Percentiles rank a stretch among this genome's conserved stretches.
phyloP scores from a whole-genome alignment of 768 basidiomycete species.

The Hortiboletus flavorubellus region DNA sequence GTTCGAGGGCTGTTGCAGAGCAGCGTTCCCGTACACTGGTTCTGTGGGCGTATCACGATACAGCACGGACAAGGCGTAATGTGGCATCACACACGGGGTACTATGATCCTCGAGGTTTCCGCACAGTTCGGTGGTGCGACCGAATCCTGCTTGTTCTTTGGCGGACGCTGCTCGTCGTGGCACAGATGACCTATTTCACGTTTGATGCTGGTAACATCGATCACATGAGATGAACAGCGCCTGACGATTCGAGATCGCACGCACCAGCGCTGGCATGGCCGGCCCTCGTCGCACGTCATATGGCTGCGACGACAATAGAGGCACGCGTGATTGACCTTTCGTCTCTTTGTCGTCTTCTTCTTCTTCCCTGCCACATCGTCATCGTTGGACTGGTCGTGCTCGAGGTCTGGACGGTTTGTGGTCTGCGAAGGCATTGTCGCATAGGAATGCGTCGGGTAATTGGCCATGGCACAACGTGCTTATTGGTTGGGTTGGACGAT shows the following conservation, averaged over 20 bases:
- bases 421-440: slow-evolving; percentile 18
- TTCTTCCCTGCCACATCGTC: slow-evolving; percentile 35
- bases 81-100: slow-evolving; percentile 18
- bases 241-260: slow-evolving; percentile 29
- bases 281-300: slow-evolving; percentile 88
- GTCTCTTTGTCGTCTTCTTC: slow-evolving; percentile 53
- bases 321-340: slow-evolving; percentile 92
- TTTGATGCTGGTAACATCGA: slow-evolving; percentile 66
- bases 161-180: slow-evolving; percentile 73
- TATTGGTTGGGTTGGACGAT: slow-evolving; percentile 8
- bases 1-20: slow-evolving; percentile 28
- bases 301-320: slow-evolving; percentile 90
- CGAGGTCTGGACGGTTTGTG: slow-evolving; percentile 17
- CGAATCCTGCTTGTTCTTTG: slow-evolving; percentile 44
- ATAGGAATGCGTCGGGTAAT: slow-evolving; percentile 29
- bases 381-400: slow-evolving; percentile 32
- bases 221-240: background rate
- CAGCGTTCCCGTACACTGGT: slow-evolving; percentile 20
- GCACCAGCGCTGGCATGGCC: slow-evolving; percentile 92
- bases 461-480: slow-evolving; percentile 20
- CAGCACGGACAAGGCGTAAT: background rate
- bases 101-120: slow-evolving; percentile 33
- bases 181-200: slow-evolving; percentile 95
- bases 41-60: slow-evolving; percentile 8
- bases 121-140: slow-evolving; percentile 23